phyloP scores from a whole-genome alignment of 1,284 basidiomycete genomes.

The Sporisorium scitamineum region DNA sequence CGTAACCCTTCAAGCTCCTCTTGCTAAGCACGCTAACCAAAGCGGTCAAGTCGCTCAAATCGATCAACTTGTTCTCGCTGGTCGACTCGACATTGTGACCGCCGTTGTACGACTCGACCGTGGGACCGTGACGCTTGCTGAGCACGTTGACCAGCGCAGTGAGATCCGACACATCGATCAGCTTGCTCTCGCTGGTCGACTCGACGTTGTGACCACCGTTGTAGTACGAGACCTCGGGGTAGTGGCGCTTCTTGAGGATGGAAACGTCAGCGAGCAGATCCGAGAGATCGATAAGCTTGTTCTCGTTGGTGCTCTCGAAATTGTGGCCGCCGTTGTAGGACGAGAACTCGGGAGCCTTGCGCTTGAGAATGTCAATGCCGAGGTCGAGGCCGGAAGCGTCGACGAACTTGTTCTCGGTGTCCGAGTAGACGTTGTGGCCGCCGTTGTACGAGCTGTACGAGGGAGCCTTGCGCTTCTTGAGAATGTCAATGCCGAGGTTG shows the following conservation, averaged over 20 bases:
- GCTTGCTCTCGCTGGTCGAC: slow-evolving; percentile 42
- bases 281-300: slow-evolving; percentile 41
- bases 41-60: slow-evolving; percentile 40
- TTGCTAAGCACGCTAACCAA: slow-evolving; percentile 47
- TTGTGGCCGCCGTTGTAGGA: slow-evolving; percentile 48
- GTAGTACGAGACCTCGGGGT: slow-evolving; percentile 21
- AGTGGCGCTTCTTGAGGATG: slow-evolving; percentile 28
- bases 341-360: slow-evolving; percentile 19
- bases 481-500: slow-evolving; percentile 23
- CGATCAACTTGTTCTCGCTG: slow-evolving; percentile 52
- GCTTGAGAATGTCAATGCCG: slow-evolving; percentile 22
- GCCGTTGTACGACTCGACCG: slow-evolving; percentile 30
- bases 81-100: slow-evolving; percentile 43
- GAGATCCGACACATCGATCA: slow-evolving; percentile 40
- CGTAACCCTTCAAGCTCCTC: slow-evolving; percentile 35
- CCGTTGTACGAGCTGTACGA: slow-evolving; percentile 9
- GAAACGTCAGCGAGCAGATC: slow-evolving; percentile 22
- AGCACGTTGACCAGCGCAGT: slow-evolving; percentile 36
- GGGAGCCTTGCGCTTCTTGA: slow-evolving; percentile 24
- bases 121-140: slow-evolving; percentile 28
- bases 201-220: slow-evolving; percentile 48
- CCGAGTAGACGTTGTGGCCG: slow-evolving; percentile 33
- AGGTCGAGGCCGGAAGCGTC: slow-evolving; percentile 21
- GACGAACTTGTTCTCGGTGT: slow-evolving; percentile 36
- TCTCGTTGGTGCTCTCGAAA: slow-evolving; percentile 34